Evolutionary conservation across 108 stramenopile species (phyloP).

Genomic region (Nannochloropsis salina): DNA sequence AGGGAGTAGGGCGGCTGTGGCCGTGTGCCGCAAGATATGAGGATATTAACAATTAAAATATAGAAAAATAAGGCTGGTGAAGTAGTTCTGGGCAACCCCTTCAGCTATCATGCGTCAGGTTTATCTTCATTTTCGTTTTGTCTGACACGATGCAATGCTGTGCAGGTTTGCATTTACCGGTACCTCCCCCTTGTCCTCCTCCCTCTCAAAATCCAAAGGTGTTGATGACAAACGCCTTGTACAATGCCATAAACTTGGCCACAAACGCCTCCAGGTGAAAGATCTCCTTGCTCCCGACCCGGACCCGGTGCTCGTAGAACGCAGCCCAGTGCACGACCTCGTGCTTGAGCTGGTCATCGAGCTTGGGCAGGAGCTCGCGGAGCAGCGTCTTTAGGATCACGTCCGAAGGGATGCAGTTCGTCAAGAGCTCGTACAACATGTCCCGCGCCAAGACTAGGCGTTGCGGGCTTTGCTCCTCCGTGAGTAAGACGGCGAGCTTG

Average conservation of each 20-base stretch:
- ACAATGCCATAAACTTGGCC: constrained; percentile 93
- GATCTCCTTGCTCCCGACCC: constrained; percentile 89
- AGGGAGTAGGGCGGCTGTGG: constrained; percentile 18
- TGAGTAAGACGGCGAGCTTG: constrained; percentile 72
- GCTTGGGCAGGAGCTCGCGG: constrained; percentile 67
- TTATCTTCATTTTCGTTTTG: too few species aligned
- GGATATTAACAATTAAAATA: too few species aligned
- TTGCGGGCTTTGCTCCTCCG: constrained; percentile 76
- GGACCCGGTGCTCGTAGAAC: constrained; percentile 89
- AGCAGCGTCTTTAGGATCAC: constrained; percentile 82
- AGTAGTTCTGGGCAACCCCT: too few species aligned
- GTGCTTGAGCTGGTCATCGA: constrained; percentile 78
- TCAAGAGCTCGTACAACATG: constrained; percentile 90
- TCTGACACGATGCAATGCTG: neutral
- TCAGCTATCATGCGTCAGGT: too few species aligned
- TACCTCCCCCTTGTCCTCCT: neutral
- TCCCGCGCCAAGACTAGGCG: constrained; percentile 60
- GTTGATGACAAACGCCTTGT: constrained; percentile 66
- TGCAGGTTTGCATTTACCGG: neutral
- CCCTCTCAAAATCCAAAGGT: neutral
- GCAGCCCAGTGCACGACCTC: constrained; percentile 87
- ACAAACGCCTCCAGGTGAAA: constrained; percentile 98
- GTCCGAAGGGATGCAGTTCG: constrained; percentile 91
- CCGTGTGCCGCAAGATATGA: constrained; percentile 18
- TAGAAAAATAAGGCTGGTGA: too few species aligned